phyloP scores from a whole-genome alignment of 306 rosid genomes.

The Trifolium pratense region DNA sequence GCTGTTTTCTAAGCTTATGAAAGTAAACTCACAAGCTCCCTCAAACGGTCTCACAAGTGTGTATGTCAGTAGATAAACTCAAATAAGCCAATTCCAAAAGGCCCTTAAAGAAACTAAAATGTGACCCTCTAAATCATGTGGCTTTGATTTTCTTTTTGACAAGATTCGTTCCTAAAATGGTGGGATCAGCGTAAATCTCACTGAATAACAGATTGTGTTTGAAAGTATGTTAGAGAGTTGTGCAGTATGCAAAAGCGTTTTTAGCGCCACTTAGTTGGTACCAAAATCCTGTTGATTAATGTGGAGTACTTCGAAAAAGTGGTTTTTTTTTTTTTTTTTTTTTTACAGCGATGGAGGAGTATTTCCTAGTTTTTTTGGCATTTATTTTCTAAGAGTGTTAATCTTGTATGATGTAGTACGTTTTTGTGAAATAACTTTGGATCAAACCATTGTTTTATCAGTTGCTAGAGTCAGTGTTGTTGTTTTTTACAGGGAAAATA shows the following conservation, averaged over 20 bases:
- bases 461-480: constrained; percentile 15
- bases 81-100: too few species aligned
- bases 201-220: too few species aligned
- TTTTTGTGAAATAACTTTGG: constrained; percentile 5
- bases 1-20: too few species aligned
- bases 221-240: too few species aligned
- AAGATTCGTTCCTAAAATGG: too few species aligned
- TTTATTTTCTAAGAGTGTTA: background rate
- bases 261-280: background rate
- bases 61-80: too few species aligned
- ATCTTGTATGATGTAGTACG: constrained; percentile 1
- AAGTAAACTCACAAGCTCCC: too few species aligned
- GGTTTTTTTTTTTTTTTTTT: background rate
- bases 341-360: background rate
- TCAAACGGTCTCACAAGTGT: too few species aligned
- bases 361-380: background rate
- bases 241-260: background rate
- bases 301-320: background rate
- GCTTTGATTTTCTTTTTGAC: too few species aligned
- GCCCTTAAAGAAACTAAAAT: background rate
- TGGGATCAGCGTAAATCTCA: too few species aligned
- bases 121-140: too few species aligned
- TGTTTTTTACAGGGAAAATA: too few species aligned
- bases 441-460: constrained; percentile 8
- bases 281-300: constrained; percentile 10